Conservation (phyloP, 768 basidiomycete species). For the Plicaturopsis crispa region DNA sequence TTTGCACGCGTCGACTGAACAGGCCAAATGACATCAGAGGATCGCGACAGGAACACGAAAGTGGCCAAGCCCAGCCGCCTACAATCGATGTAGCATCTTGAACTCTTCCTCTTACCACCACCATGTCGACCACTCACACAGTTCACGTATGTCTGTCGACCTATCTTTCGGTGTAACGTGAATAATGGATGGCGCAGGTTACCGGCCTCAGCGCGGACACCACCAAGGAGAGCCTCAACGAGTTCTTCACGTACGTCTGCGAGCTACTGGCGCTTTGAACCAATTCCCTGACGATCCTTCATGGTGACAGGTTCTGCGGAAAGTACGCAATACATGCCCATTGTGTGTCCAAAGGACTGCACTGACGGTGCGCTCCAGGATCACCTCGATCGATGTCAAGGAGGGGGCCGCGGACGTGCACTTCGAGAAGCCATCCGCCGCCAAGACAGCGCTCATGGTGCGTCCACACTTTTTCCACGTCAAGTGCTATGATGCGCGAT, state of each 20-base stretch:
- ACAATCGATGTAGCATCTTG: neutral
- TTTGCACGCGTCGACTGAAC: too few species aligned
- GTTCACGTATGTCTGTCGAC: constrained; percentile 31
- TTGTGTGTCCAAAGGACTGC: constrained; percentile 7
- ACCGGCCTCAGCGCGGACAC: constrained; percentile 62
- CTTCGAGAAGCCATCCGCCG: constrained; percentile 81
- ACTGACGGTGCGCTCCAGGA: constrained; percentile 30
- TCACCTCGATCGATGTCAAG: constrained; percentile 55
- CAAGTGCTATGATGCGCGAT: neutral
- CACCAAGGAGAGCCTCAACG: constrained; percentile 57
- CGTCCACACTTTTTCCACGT: constrained; percentile 1
- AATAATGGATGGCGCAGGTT: constrained; percentile 41
- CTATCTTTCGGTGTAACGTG: neutral
- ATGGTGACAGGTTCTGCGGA: constrained; percentile 70
- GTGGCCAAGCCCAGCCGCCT: neutral
- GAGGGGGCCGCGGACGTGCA: constrained; percentile 58
- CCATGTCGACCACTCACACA: constrained; percentile 32
- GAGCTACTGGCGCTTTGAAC: constrained; percentile 1
- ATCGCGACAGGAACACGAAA: neutral
- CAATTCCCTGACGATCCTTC: constrained; percentile 7
- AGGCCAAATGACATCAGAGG: constrained; percentile 1
- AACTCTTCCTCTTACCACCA: constrained; percentile 24
- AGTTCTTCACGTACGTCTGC: constrained; percentile 70
- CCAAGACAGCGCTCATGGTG: constrained; percentile 82
- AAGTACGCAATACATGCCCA: constrained; percentile 36